These are phyloP conservation scores for Fraxinus dipetala DNA, from an alignment of 305 asterid genomes.

Conservation along the genomic window DNA sequence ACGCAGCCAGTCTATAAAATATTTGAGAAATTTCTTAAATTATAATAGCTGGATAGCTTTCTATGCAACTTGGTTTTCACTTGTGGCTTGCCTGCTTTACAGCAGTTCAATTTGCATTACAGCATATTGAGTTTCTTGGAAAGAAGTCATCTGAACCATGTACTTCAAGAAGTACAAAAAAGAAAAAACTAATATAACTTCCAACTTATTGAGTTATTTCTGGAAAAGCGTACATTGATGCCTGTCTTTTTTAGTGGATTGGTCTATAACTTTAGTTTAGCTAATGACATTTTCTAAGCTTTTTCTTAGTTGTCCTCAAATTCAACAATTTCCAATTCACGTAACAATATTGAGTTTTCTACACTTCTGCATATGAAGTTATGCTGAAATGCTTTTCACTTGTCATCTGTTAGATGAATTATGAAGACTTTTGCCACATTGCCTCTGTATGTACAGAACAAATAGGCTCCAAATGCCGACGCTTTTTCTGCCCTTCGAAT, in stretches of 20 bases:
- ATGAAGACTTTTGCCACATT: slow-evolving; percentile 99
- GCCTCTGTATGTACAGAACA: slow-evolving; percentile 98
- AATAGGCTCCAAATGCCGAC: slow-evolving; percentile 94
- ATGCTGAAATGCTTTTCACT: slow-evolving; percentile 34
- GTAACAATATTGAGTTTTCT: slow-evolving; percentile 12
- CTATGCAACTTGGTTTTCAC: not conserved
- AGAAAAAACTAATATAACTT: not conserved
- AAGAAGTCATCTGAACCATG: not conserved
- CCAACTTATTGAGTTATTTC: not conserved
- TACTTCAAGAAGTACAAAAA: not conserved
- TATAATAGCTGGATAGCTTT: not conserved
- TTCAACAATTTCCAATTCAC: not conserved
- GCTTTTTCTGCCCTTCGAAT: slow-evolving; percentile 96
- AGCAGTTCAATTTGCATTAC: not conserved
- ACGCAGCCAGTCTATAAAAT: not conserved
- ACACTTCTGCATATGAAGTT: slow-evolving; percentile 19
- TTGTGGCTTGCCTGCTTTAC: not conserved
- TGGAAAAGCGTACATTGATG: not conserved
- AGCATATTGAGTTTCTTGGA: not conserved
- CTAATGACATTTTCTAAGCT: not conserved
- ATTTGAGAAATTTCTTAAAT: not conserved
- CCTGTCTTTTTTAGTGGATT: slow-evolving; percentile 12
- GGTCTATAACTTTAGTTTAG: not conserved
- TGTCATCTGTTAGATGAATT: slow-evolving; percentile 74
- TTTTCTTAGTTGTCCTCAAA: not conserved